Percentiles rank a stretch among this genome's conserved stretches.
These are phyloP conservation scores for Lobosporangium transversale DNA, from an alignment of 192 early-diverging fungal genomes.

Conservation along the genomic window DNA sequence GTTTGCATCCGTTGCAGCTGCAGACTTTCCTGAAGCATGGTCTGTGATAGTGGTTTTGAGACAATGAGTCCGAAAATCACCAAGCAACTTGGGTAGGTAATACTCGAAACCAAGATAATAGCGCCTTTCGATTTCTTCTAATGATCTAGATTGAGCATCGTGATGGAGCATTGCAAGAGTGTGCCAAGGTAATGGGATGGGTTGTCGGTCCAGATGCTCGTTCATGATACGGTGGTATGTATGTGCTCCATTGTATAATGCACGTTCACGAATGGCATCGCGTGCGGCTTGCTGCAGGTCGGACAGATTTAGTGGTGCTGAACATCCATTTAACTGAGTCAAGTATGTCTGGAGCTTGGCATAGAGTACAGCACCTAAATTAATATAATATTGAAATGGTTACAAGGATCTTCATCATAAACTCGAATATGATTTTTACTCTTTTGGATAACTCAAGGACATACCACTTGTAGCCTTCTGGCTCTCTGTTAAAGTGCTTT, in stretches of 20 bases:
- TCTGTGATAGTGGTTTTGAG: slow-evolving; percentile 9
- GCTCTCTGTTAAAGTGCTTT: too few species aligned
- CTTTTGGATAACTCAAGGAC: too few species aligned
- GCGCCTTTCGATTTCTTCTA: slow-evolving; percentile 32
- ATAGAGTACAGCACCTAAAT: slow-evolving; percentile 4
- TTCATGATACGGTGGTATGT: slow-evolving; percentile 34
- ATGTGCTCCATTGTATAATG: background rate
- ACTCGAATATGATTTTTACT: too few species aligned
- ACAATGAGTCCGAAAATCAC: slow-evolving; percentile 13
- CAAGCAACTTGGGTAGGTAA: background rate
- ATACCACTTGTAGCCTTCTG: too few species aligned
- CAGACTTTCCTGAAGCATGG: background rate
- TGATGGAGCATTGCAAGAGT: slow-evolving; percentile 30
- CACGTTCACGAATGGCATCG: slow-evolving; percentile 2
- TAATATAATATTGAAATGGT: background rate
- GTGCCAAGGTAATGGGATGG: slow-evolving; percentile 35
- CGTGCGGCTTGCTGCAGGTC: background rate
- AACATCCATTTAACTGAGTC: slow-evolving; percentile 1
- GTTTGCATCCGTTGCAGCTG: background rate
- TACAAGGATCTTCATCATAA: too few species aligned
- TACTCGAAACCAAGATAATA: background rate
- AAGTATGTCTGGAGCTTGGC: slow-evolving; percentile 6
- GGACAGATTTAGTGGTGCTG: background rate
- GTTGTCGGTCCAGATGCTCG: slow-evolving; percentile 16
- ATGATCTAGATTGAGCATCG: slow-evolving; percentile 14